Conservation (phyloP, 139 green algal species). For the Volvox reticuliferus region DNA sequence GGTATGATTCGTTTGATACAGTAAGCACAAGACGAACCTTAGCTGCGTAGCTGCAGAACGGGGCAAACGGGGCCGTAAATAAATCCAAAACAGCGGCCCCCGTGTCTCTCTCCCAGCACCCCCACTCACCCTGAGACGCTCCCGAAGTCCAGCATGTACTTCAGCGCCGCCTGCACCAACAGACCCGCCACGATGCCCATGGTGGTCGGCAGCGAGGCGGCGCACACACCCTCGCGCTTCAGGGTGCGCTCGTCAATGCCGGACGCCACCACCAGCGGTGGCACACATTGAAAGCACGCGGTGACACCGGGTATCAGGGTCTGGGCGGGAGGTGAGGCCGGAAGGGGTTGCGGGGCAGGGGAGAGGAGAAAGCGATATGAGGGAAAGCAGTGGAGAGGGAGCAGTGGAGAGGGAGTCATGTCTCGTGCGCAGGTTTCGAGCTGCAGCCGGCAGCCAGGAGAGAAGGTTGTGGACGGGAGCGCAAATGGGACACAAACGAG, state of each 20-base stretch:
- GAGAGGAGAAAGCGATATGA: background rate
- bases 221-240: constrained; percentile 97
- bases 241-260: constrained; percentile 97
- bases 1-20: too few relatives aligned
- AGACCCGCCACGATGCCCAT: constrained; percentile 98
- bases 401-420: background rate
- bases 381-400: background rate
- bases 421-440: background rate
- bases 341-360: background rate
- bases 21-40: too few relatives aligned
- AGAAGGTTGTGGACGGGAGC: background rate
- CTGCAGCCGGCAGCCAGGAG: too few relatives aligned
- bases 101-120: too few relatives aligned
- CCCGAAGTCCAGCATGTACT: constrained; percentile 94
- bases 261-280: constrained; percentile 77
- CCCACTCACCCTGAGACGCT: constrained; percentile 57
- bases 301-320: constrained; percentile 72
- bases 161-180: constrained; percentile 96
- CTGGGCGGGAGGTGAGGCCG: background rate
- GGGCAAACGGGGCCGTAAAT: too few relatives aligned
- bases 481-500: too few relatives aligned
- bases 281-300: constrained; percentile 84
- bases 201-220: constrained; percentile 96
- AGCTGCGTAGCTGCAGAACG: too few relatives aligned
- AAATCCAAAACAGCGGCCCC: too few relatives aligned